Evolutionary conservation across 2,329 filamentous ascomycete species (phyloP), one percentile per base, ranked within the genome.

Genomic region (Ophiosphaerella narmari): DNA sequence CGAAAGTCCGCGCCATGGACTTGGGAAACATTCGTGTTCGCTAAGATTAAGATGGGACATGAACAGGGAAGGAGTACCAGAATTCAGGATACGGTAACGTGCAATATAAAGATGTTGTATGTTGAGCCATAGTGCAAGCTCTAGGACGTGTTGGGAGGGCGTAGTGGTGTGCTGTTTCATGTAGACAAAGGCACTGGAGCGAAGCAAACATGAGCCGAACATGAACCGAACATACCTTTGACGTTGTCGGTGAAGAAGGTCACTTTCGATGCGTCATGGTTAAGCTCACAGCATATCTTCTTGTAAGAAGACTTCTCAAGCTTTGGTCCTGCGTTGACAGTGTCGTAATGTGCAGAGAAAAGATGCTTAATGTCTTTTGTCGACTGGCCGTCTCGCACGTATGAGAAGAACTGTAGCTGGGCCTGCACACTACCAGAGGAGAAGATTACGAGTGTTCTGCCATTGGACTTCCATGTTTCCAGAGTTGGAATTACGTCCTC

Each of bases 241-340:
- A 89, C 80, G 66, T 91, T 91, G 74, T 94, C 90, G 65, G 88
- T 93, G 53, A 93, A 75, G 70, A 94, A 94, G n/a, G 91, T 77
- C 77, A 89, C 89, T 48, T 82, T 77, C 9, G 70, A 72, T 14
- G 79, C 70, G 42, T 75, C 61, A 48, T 79, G 75, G 31, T 52
- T 59, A 13, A 82, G 55, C 52, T 77, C 75, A 39, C 72, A 70
- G 40, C 82, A 78, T 59, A 92, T 91, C 62, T 78, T 83, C 59
- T 75, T 71, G 74, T 93, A 94, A 70, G 89, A 92, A 18, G 70
- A 72, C 34, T 74, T 69, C 61, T 90, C 83, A 39, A 80, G 83
- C 77, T 94, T 94, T 48, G 83, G 80, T 1, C 90, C 90, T 29
- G 90, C 89, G 70, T 90, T 93, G 50, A 89, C 83, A 3, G 89